Percentiles rank a stretch among this genome's conserved stretches.
phyloP scores from a whole-genome alignment of 2,329 filamentous ascomycete genomes.

The Parascedosporium putredinis region DNA sequence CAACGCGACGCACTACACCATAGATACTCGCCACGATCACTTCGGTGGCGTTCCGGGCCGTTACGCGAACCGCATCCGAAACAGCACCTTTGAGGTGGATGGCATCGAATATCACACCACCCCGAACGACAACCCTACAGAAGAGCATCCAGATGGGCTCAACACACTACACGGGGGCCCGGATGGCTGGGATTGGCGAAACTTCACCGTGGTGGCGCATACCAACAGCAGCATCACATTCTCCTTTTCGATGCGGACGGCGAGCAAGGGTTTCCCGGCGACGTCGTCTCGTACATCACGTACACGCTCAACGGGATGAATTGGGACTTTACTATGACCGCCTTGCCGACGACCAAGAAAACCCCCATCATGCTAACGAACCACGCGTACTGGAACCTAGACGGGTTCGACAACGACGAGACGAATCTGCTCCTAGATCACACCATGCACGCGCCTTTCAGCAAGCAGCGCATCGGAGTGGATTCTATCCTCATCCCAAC shows the following conservation, averaged over 20 bases:
- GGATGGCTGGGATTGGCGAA: conserved; percentile 66
- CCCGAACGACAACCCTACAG: conserved; percentile 53
- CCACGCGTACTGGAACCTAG: conserved; percentile 74
- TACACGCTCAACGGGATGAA: conserved; percentile 57
- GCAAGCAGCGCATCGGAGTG: conserved; percentile 55
- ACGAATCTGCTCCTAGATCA: conserved; percentile 58
- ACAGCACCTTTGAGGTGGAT: conserved; percentile 61
- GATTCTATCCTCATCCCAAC: conserved; percentile 67
- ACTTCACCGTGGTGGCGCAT: conserved; percentile 66
- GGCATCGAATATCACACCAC: conserved; percentile 47
- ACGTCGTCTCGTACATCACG: conserved; percentile 63
- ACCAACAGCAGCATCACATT: conserved; percentile 62
- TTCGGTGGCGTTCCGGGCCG: conserved; percentile 64
- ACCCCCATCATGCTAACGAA: conserved; percentile 74
- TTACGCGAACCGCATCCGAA: conserved; percentile 74
- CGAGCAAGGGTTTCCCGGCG: conserved; percentile 67
- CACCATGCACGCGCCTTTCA: conserved; percentile 63
- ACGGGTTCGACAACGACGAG: conserved; percentile 66
- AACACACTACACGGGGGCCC: conserved; percentile 61
- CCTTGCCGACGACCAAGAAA: conserved; percentile 59
- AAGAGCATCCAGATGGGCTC: conserved; percentile 38
- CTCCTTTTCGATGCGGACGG: conserved; percentile 59
- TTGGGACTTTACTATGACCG: conserved; percentile 66
- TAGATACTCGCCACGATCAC: conserved; percentile 57
- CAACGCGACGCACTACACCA: conserved; percentile 60